Evolutionary conservation across 2,329 filamentous ascomycete genomes (phyloP).

Genomic region (Talaromyces sp.): DNA sequence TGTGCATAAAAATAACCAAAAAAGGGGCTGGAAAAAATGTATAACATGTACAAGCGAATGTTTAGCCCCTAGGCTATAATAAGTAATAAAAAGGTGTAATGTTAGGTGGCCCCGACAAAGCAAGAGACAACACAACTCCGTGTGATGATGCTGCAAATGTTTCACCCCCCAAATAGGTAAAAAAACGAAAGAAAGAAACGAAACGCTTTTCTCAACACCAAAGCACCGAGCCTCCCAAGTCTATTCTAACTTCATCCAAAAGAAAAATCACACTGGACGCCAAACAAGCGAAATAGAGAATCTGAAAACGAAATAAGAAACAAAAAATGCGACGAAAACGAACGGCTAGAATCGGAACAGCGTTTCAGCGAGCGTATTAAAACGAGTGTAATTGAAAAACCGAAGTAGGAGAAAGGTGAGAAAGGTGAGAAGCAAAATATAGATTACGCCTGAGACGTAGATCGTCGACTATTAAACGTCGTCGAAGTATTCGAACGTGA

Average conservation of each 20-base stretch:
- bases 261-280: slow-evolving; percentile 2
- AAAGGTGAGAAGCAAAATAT: background rate
- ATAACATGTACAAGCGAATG: slow-evolving; percentile 11
- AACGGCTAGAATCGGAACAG: background rate
- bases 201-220: background rate
- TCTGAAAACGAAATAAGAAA: background rate
- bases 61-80: background rate
- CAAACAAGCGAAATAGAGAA: background rate
- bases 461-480: slow-evolving; percentile 11
- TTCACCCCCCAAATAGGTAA: background rate
- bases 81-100: slow-evolving; percentile 1
- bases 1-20: background rate
- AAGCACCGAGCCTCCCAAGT: slow-evolving; percentile 11
- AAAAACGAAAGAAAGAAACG: background rate
- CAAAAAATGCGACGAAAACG: background rate
- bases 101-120: background rate
- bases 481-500: slow-evolving; percentile 28
- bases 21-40: background rate
- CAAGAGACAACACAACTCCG: slow-evolving; percentile 8
- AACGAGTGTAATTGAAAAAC: background rate
- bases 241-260: slow-evolving; percentile 7
- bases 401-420: background rate
- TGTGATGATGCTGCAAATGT: background rate
- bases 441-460: slow-evolving; percentile 18
- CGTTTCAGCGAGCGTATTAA: slow-evolving; percentile 1